A percentile compares a stretch with the other conserved stretches of the same genome.
These are phyloP conservation scores for Psophocarpus tetragonolobus DNA, from an alignment of 306 rosid species.

Conservation along the genomic window DNA sequence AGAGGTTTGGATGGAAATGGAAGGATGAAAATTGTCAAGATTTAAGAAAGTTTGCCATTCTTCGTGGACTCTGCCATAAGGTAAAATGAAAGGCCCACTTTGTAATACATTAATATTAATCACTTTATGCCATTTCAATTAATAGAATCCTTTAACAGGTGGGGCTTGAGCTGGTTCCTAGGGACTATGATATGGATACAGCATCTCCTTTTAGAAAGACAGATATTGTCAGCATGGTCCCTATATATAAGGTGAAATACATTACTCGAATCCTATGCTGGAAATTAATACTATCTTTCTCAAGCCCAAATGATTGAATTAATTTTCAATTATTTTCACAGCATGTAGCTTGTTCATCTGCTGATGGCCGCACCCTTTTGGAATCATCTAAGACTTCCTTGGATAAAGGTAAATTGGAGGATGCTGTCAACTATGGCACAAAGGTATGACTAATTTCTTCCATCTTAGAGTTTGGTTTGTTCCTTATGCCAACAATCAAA, in stretches of 20 bases:
- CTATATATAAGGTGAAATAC: constrained; percentile 78
- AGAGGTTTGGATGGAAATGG: constrained; percentile 93
- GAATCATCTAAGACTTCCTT: constrained; percentile 96
- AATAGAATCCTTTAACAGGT: constrained; percentile 58
- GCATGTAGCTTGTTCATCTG: constrained; percentile 99
- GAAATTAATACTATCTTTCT: constrained; percentile 12
- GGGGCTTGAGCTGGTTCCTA: constrained; percentile 95
- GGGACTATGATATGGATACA: constrained; percentile 83
- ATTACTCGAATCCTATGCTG: neutral
- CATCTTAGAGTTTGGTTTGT: constrained; percentile 5
- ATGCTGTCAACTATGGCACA: constrained; percentile 93
- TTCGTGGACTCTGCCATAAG: constrained; percentile 96
- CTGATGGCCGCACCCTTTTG: constrained; percentile 93
- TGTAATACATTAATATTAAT: neutral
- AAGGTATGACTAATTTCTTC: constrained; percentile 57
- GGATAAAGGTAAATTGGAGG: constrained; percentile 99
- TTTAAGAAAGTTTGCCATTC: constrained; percentile 83
- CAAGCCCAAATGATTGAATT: constrained; percentile 16
- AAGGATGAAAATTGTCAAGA: constrained; percentile 63
- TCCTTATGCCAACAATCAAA: constrained; percentile 6
- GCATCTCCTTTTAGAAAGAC: constrained; percentile 72
- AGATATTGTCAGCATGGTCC: constrained; percentile 90
- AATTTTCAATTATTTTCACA: constrained; percentile 38
- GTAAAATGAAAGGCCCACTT: constrained; percentile 43
- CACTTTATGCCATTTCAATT: constrained; percentile 23